Evolutionary conservation across 495 filamentous ascomycete genomes (phyloP), one percentile per base, ranked within the genome.

Genomic region (Hypoxylon rickii): DNA sequence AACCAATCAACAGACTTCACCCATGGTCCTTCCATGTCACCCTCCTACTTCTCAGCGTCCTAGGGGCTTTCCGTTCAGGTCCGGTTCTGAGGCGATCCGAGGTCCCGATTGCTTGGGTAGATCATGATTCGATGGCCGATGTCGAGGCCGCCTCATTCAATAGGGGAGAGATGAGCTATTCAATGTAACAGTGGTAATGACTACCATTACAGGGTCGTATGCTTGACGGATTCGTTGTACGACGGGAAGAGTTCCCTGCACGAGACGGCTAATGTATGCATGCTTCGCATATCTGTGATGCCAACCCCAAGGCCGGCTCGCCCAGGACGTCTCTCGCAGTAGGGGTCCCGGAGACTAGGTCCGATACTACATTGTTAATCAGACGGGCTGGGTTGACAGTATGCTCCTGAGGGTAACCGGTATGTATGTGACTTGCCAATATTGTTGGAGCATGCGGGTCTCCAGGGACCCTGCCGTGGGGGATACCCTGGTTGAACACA

Each of bases 61-160:
- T 34, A 39, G 36, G 39, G 12, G 16, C 21, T 16, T 17, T 1
- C 11, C 19, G 36, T 32, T 17, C 37, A 20, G 29, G 46, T 8
- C 50, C 44, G 57, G 55, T 10, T 41, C 18, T 37, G 36, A 21
- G 20, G 32, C 44, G n/a, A 39, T 57, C 54, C 24, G 33, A 29
- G 39, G 52, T 57, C 53, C 59, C 59, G 59, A 44, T 13, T 17
- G 32, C 39, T 63, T 48, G 59, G 59, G 53, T 37, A 54, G 47
- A 52, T 39, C 12, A 11, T 13, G 11, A 31, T 19, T 34, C n/a
- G n/a, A n/a, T 26, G 32, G 41, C 7, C 15, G 22, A 40, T 16
- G 22, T 50, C 29, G 22, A 46, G 20, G 11, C 40, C 46, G 31
- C 26, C 15, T 7, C 7, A 36, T 51, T 51, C 10, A 5, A 41